Evolutionary conservation across 441 rosid genomes (phyloP), one percentile per base, ranked within the genome.

Genomic region (Erysimum cheiri): DNA sequence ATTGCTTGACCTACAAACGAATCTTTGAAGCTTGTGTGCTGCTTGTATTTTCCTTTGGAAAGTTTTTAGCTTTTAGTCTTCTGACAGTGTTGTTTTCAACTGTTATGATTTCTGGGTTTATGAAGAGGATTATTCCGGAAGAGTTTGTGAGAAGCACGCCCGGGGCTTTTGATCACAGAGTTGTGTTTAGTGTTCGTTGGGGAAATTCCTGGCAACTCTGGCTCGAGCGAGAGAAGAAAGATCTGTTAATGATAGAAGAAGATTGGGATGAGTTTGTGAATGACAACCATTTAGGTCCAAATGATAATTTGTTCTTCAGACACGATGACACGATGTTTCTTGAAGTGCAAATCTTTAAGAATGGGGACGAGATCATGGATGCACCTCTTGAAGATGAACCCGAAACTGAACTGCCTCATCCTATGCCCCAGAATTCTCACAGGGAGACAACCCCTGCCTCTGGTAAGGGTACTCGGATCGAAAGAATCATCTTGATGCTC

Each of bases 221-320:
- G 68, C 43, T 74, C 11, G 5, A 67, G 5, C 19, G 31, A 26
- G 78, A 67, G 0, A 44, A 67, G 43, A 39, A 53, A 0, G 69
- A 40, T 60, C 48, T 67, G 44, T 37, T 60, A 13, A 67, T 75
- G 58, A 6, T 35, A 5, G 24, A 74, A 74, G 64, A 67, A 53
- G 64, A 74, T 7, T 74, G 78, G 78, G 17, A 74, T 44, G 73
- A 53, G 29, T 74, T 74, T 67, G 73, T 74, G 6, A 48, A 36
- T 60, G 58, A 60, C 26, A 74, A 67, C 6, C 8, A 8, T 2
- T 35, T 74, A 53, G 43, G 19, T 19, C 57, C 69, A 6, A 46
- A 53, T 9, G 35, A 67, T 60, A 63, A 7, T 0, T 17, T 74
- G 58, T 5, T 60, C 50, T 60, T 74, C 69, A 44, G 14, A 35